A percentile compares a stretch with the other conserved stretches of the same genome.
Evolutionary conservation across 2,329 filamentous ascomycete species (phyloP).

Genomic region (Colletotrichum sidae): DNA sequence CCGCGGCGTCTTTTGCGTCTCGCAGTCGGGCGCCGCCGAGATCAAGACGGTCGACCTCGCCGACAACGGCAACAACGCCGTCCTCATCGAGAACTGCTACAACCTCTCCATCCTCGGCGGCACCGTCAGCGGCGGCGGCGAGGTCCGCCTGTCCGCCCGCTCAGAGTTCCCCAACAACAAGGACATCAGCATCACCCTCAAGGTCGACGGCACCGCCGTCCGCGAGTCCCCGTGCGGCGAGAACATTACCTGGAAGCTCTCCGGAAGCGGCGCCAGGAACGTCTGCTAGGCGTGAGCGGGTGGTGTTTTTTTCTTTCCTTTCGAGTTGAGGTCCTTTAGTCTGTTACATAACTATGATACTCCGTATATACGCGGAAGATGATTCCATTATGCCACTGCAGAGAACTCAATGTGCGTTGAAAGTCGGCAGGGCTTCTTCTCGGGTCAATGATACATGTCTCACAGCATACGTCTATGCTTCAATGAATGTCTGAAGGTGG

Average conservation of each 20-base stretch:
- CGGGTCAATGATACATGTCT: too few species aligned
- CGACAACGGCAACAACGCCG: constrained; percentile 65
- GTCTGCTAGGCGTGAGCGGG: constrained; percentile 50
- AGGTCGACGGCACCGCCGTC: constrained; percentile 62
- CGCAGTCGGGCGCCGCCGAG: constrained; percentile 63
- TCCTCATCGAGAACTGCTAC: constrained; percentile 71
- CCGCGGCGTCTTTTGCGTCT: constrained; percentile 69
- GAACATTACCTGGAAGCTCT: constrained; percentile 62
- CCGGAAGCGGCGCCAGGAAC: constrained; percentile 55
- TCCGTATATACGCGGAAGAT: too few species aligned
- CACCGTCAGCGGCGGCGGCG: constrained; percentile 64
- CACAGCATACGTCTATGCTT: fast-evolving
- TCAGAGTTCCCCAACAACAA: constrained; percentile 65
- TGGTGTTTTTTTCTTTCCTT: constrained; percentile 2
- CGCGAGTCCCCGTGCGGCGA: constrained; percentile 65
- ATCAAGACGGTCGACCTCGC: constrained; percentile 63
- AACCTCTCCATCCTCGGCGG: constrained; percentile 63
- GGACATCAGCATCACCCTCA: constrained; percentile 61
- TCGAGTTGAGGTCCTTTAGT: too few species aligned
- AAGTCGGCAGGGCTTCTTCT: too few species aligned
- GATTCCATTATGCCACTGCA: too few species aligned
- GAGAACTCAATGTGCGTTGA: too few species aligned
- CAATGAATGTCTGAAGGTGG: too few species aligned
- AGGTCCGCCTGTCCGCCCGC: constrained; percentile 64
- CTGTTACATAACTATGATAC: too few species aligned